Evolutionary conservation across 2,329 filamentous ascomycete species (phyloP).

Genomic region (Torrubiellomyces zombiae): DNA sequence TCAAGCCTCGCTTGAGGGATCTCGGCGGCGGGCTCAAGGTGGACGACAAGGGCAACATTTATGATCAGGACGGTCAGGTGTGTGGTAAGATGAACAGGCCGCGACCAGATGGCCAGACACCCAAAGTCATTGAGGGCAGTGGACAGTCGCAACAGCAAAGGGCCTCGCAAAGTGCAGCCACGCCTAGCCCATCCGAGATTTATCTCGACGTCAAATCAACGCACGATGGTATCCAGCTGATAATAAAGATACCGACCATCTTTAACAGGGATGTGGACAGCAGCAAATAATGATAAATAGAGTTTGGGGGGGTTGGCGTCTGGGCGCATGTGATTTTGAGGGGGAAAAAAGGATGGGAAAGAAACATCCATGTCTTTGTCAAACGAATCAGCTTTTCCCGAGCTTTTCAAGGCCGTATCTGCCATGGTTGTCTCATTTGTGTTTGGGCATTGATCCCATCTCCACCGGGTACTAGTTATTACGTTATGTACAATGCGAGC

Average conservation of each 20-base stretch:
- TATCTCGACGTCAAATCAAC: slow-evolving; percentile 41
- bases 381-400: no score
- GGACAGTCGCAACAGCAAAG: no score
- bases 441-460: no score
- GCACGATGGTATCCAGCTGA: slow-evolving; percentile 38
- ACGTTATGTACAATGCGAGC: no score
- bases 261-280: slow-evolving; percentile 21
- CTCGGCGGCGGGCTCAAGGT: slow-evolving; percentile 36
- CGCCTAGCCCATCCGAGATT: slow-evolving; percentile 32
- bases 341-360: no score
- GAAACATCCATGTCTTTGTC: no score
- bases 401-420: no score
- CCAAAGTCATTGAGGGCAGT: no score
- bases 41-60: slow-evolving; percentile 39
- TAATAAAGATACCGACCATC: slow-evolving; percentile 39
- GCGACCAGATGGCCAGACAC: background rate
- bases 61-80: slow-evolving; percentile 37
- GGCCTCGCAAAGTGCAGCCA: slow-evolving; percentile 7
- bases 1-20: slow-evolving; percentile 33
- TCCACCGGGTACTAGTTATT: no score
- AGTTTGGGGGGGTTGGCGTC: no score
- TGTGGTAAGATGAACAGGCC: slow-evolving; percentile 38
- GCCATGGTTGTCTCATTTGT: no score
- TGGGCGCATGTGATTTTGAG: no score
- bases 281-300: background rate